Percentiles rank a stretch among this genome's conserved stretches.
phyloP scores from a whole-genome alignment of 805 yeast species.

The Schwanniomyces sp. region DNA sequence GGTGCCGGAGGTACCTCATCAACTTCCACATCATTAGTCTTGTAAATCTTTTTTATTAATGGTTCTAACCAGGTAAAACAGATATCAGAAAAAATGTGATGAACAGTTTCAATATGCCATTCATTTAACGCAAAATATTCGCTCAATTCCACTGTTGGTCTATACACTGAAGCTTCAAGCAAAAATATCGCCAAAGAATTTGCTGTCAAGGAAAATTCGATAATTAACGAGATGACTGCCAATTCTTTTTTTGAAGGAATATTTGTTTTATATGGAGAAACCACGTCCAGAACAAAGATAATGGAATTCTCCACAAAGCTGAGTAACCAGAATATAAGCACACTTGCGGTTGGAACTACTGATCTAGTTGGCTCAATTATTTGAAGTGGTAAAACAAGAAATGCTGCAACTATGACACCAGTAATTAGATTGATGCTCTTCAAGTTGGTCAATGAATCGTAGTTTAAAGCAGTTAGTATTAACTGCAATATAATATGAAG shows the following conservation, averaged over 20 bases:
- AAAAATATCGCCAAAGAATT: constrained; percentile 15
- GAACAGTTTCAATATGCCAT: constrained; percentile 22
- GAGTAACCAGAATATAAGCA: constrained; percentile 40
- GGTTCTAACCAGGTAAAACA: constrained; percentile 30
- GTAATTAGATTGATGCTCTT: constrained; percentile 7
- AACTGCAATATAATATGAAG: constrained; percentile 12
- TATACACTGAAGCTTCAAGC: constrained; percentile 16
- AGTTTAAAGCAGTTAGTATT: constrained; percentile 8
- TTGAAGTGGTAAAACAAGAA: constrained; percentile 42
- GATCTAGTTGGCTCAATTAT: constrained; percentile 42
- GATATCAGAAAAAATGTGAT: constrained; percentile 19
- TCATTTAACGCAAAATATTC: constrained; percentile 21
- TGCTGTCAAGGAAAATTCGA: constrained; percentile 13
- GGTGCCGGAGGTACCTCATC: constrained; percentile 64
- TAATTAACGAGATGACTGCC: constrained; percentile 2
- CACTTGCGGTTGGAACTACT: constrained; percentile 35
- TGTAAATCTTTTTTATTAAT: constrained; percentile 21
- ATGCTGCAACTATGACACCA: constrained; percentile 1
- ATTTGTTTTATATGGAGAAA: constrained; percentile 16
- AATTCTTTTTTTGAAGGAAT: constrained; percentile 4
- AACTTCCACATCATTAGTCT: constrained; percentile 18
- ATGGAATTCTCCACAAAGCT: constrained; percentile 8
- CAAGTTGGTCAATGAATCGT: constrained; percentile 1
- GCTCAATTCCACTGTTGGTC: constrained; percentile 17
- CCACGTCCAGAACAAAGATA: constrained; percentile 16